phyloP scores from a whole-genome alignment of 257 asterid species.

The Nemophila menziesii region DNA sequence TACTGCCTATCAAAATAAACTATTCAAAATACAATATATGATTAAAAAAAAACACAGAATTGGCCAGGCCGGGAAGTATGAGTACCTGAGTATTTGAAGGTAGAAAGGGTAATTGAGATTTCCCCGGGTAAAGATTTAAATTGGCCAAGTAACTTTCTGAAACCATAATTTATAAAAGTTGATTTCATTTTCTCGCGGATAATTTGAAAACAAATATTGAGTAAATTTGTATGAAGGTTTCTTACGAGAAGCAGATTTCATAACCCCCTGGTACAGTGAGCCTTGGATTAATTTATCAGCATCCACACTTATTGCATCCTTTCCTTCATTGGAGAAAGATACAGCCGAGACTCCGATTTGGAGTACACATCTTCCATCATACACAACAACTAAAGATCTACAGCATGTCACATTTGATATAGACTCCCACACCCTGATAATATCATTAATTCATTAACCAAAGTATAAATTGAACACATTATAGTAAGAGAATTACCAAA shows the following conservation, averaged over 20 bases:
- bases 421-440: constrained; percentile 87
- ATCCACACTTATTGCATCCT: constrained; percentile 43
- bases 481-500: constrained; percentile 41
- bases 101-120: constrained; percentile 78
- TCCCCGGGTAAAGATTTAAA: constrained; percentile 88
- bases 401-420: constrained; percentile 76
- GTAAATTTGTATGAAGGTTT: constrained; percentile 10
- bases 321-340: constrained; percentile 28
- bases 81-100: constrained; percentile 83
- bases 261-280: constrained; percentile 52
- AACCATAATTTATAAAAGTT: constrained; percentile 15
- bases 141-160: constrained; percentile 97
- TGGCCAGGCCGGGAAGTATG: constrained; percentile 1
- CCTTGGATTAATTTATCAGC: constrained; percentile 52
- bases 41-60: neutral
- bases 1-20: constrained; percentile 45
- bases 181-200: constrained; percentile 6
- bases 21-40: neutral
- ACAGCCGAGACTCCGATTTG: constrained; percentile 66
- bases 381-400: constrained; percentile 63
- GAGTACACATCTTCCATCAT: constrained; percentile 59
- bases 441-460: too few relatives aligned
- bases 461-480: neutral
- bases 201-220: constrained; percentile 6
- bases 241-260: constrained; percentile 82